These are phyloP conservation scores for Trichoderma gamsii DNA, from an alignment of 495 filamentous ascomycete genomes.

Conservation along the genomic window DNA sequence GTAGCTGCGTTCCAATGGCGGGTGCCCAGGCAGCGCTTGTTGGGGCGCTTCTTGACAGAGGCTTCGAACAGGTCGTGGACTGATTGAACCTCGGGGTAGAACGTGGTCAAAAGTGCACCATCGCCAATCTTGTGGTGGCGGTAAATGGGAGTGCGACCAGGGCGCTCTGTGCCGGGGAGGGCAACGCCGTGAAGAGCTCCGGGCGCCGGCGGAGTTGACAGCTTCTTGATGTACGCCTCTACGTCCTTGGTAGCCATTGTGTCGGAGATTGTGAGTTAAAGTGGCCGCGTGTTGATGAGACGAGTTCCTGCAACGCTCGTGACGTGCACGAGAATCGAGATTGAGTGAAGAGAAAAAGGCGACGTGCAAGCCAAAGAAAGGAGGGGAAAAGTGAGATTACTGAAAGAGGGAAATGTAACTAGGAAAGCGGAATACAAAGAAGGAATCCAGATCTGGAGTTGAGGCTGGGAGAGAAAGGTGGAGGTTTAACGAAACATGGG, in stretches of 20 bases:
- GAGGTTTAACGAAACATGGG: constrained; percentile 10
- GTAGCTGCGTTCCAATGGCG: constrained; percentile 71
- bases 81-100: constrained; percentile 67
- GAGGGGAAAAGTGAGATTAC: not conserved
- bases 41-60: constrained; percentile 49
- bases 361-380: not conserved
- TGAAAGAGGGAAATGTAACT: not conserved
- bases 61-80: constrained; percentile 78
- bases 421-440: constrained; percentile 3
- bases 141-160: constrained; percentile 71
- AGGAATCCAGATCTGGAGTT: not conserved
- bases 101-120: constrained; percentile 60
- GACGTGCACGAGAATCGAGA: not conserved
- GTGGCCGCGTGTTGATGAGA: not conserved
- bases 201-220: constrained; percentile 49
- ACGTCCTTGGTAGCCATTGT: constrained; percentile 33
- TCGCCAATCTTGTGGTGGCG: constrained; percentile 73
- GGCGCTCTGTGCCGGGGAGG: constrained; percentile 64
- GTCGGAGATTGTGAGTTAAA: not conserved
- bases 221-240: constrained; percentile 34
- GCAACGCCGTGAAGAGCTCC: constrained; percentile 59
- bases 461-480: not conserved
- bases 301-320: not conserved
- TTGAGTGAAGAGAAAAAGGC: not conserved
- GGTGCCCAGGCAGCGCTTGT: constrained; percentile 68